Percentiles rank a stretch among this genome's conserved stretches.
Conservation (phyloP, 2,329 filamentous ascomycete genomes). For the Botryotinia convoluta region DNA sequence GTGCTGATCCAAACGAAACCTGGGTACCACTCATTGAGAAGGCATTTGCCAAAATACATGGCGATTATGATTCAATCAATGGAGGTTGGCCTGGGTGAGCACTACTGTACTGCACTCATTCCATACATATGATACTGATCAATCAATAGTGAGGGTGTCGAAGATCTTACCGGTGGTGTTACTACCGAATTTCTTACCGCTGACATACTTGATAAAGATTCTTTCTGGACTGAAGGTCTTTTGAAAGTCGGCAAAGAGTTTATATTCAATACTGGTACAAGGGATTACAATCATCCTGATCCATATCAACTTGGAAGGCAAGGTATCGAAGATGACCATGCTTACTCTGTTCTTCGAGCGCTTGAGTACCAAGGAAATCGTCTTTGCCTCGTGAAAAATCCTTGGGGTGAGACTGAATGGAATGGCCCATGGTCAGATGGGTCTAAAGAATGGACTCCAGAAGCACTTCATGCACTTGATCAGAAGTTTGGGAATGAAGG, state of each 20-base stretch:
- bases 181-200: constrained; percentile 65
- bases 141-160: constrained; percentile 46
- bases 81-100: constrained; percentile 56
- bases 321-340: constrained; percentile 55
- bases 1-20: constrained; percentile 72
- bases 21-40: constrained; percentile 80
- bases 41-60: constrained; percentile 79
- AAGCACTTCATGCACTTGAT: constrained; percentile 53
- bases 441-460: constrained; percentile 56
- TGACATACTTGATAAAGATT: constrained; percentile 72
- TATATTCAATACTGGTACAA: constrained; percentile 55
- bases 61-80: constrained; percentile 71
- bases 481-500: constrained; percentile 60
- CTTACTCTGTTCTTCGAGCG: constrained; percentile 56
- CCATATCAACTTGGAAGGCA: constrained; percentile 44
- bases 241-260: constrained; percentile 78
- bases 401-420: constrained; percentile 60
- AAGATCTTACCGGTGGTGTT: constrained; percentile 64
- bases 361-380: constrained; percentile 49
- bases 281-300: constrained; percentile 19
- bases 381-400: constrained; percentile 51
- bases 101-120: neutral
- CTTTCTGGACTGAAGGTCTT: constrained; percentile 80
- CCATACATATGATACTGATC: neutral
- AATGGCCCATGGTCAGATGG: constrained; percentile 48